These are phyloP conservation scores for Termitomyces titanicus DNA, from an alignment of 768 basidiomycete genomes.

Conservation along the genomic window DNA sequence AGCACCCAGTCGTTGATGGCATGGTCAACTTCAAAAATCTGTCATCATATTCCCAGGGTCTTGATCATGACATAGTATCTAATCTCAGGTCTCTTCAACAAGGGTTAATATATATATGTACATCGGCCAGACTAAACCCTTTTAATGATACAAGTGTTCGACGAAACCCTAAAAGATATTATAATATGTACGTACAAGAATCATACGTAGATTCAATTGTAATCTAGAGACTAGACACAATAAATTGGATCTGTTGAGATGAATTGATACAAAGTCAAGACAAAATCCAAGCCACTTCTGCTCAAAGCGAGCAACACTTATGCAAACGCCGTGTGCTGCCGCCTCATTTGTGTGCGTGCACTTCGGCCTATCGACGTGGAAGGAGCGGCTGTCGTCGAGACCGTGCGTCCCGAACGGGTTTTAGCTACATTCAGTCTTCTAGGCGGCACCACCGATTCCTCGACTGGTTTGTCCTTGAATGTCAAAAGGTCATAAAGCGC, in stretches of 20 bases:
- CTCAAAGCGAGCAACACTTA: neutral
- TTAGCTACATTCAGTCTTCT: neutral
- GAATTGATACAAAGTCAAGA: neutral
- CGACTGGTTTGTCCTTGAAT: slow-evolving; percentile 63
- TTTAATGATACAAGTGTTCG: neutral
- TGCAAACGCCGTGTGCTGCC: slow-evolving; percentile 1
- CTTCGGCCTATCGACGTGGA: slow-evolving; percentile 7
- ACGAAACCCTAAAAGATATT: neutral
- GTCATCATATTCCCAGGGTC: slow-evolving; percentile 6
- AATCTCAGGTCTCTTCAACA: neutral
- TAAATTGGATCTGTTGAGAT: neutral
- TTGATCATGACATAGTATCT: neutral
- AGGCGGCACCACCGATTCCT: slow-evolving; percentile 23
- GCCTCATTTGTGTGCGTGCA: neutral
- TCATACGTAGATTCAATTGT: neutral
- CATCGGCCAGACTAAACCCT: neutral
- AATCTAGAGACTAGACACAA: neutral
- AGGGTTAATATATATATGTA: neutral
- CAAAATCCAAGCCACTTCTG: neutral
- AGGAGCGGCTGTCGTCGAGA: slow-evolving; percentile 7
- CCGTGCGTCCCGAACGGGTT: neutral
- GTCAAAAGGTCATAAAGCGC: slow-evolving; percentile 79
- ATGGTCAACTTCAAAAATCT: slow-evolving; percentile 2
- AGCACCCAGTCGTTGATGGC: neutral
- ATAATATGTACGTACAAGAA: slow-evolving; percentile 10